Conservation (phyloP, 2,329 filamentous ascomycete genomes). For the Lasiodiplodia citricola region DNA sequence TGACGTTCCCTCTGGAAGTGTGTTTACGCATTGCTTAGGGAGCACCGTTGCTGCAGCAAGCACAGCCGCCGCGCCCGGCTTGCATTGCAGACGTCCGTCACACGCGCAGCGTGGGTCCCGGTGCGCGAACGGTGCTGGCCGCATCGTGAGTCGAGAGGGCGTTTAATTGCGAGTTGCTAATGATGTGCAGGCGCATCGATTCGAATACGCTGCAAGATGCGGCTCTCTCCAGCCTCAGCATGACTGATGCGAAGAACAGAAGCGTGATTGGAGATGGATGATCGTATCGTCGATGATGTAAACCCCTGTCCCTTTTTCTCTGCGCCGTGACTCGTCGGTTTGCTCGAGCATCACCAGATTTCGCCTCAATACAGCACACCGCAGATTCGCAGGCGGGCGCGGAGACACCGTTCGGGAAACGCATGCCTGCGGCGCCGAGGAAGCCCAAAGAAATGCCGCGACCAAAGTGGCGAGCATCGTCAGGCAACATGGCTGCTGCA, state of each 20-base stretch:
- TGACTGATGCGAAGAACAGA: neutral
- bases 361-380: neutral
- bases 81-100: conserved; percentile 1
- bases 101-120: conserved; percentile 7
- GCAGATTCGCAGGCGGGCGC: conserved; percentile 13
- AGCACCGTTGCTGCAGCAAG: neutral
- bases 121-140: neutral
- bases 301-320: neutral
- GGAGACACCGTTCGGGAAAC: neutral
- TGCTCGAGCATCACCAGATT: conserved; percentile 16
- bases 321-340: conserved; percentile 7
- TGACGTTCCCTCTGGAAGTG: neutral
- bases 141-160: neutral
- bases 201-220: neutral
- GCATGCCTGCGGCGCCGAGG: conserved; percentile 11
- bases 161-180: conserved; percentile 17
- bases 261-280: neutral
- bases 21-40: neutral
- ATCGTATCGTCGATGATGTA: conserved; percentile 15
- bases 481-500: neutral
- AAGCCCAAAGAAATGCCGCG: neutral
- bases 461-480: conserved; percentile 11
- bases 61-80: neutral
- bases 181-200: conserved; percentile 10
- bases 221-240: conserved; percentile 9